phyloP scores from a whole-genome alignment of 2,329 filamentous ascomycete genomes.

The Zelopaecilomyces penicillatus region DNA sequence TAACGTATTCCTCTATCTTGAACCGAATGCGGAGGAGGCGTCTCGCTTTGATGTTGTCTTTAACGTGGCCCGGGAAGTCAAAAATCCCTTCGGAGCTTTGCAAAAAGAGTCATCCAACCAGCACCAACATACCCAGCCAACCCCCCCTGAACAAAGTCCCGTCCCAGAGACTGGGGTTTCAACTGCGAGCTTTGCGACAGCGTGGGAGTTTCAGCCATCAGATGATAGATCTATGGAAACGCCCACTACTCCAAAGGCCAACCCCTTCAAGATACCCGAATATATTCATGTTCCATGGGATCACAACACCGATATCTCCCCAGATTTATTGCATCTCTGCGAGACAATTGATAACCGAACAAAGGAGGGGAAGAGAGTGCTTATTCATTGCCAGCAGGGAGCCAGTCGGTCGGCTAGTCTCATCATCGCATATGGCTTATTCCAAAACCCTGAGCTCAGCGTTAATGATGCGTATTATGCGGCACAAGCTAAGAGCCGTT shows the following conservation, averaged over 20 bases:
- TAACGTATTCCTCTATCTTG: slow-evolving; percentile 69
- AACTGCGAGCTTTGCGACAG: slow-evolving; percentile 49
- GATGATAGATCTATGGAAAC: slow-evolving; percentile 33
- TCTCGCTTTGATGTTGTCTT: slow-evolving; percentile 73
- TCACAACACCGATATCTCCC: slow-evolving; percentile 78
- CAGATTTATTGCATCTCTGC: slow-evolving; percentile 66
- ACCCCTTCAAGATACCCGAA: slow-evolving; percentile 51
- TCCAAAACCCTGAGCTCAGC: slow-evolving; percentile 64
- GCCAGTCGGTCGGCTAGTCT: slow-evolving; percentile 78
- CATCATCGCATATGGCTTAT: slow-evolving; percentile 79
- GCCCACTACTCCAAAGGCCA: slow-evolving; percentile 48
- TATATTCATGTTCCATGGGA: slow-evolving; percentile 87
- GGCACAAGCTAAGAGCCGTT: slow-evolving; percentile 71
- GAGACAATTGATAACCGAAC: slow-evolving; percentile 67
- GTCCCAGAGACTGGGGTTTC: slow-evolving; percentile 48
- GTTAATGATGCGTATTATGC: slow-evolving; percentile 79
- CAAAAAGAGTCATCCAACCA: slow-evolving; percentile 14
- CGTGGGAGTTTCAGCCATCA: slow-evolving; percentile 45
- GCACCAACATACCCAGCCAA: slow-evolving; percentile 20
- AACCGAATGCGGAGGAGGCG: slow-evolving; percentile 71
- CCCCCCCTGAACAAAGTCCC: slow-evolving; percentile 31
- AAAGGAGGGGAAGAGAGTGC: slow-evolving; percentile 65
- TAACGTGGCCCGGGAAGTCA: slow-evolving; percentile 76
- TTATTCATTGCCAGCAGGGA: slow-evolving; percentile 80
- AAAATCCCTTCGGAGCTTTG: slow-evolving; percentile 57